Base-by-base conservation (phyloP, 2,329 filamentous ascomycete species). In the Verticillium dahliae region DNA sequence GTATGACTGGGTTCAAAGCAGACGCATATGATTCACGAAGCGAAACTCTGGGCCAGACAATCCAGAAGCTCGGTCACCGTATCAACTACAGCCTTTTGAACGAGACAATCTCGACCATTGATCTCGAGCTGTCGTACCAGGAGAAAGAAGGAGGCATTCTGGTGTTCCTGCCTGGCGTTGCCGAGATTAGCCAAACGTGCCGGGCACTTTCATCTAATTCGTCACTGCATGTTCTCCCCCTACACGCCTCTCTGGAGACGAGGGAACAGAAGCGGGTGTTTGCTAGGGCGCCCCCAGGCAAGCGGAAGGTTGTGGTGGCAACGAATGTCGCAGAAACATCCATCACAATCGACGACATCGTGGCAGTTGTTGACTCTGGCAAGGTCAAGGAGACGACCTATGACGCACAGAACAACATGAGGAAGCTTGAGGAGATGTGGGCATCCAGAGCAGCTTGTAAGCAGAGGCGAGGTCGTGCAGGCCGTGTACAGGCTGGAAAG, bases 301-400 rank as follows among this genome's bases (percentile, higher is more conserved):
- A 91, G 75, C 85, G 95, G 39, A 99, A 99, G 75, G 86, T 99
- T 13, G 90, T 99, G 38, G 91, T 94, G 6, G 91, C 95, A 1
- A 99, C 95, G 55, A 99, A 99, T 69, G 94, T 99, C 2, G 95
- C 95, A 1, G 95, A 99, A 74, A 99, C 95, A 0, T 98, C 95
- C 2, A 98, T 99, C 72, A 99, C 95, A 0, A 99, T 99, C 63
- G 93, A 97, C 71, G 95, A 99, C 71, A 91, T 99, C 60, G 90
- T 98, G 2, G 94, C 91, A 2, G 95, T 99, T 56, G 94, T 99
- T 65, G 95, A 99, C 73, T 95, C 90, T 11, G 95, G 95, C 34
- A 88, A 92, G 60, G 95, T 99, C 63, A 99, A 99, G 72, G 94
- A 99, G 75, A 99, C 93, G 0, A 94, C 91, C 71, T 98, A 93